Base-by-base conservation (phyloP, 768 basidiomycete species). In the Mycena albidolilacea region DNA sequence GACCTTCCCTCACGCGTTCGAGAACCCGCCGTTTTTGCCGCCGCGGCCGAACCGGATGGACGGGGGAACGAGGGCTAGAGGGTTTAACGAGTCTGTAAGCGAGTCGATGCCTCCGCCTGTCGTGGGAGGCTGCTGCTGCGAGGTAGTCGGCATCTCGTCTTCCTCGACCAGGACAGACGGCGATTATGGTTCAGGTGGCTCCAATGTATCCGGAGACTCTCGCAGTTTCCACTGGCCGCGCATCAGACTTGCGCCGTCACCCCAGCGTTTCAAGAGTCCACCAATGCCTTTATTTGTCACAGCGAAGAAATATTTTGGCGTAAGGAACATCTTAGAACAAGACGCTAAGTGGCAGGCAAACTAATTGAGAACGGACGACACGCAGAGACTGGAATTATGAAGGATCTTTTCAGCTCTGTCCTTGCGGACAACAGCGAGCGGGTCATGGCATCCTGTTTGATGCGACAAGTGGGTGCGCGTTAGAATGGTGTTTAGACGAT, bases 281-380 rank as follows among this genome's bases (percentile, higher is more conserved):
- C 95, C 95, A 14, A 96, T 90, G 23, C 96, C 96, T 79, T 94
- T 96, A 82, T 97, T 97, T 17, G 95, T 96, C 21, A 97, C 92
- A n/a, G 93, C 90, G 80, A 97, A 97, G 82, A 95, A 97, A 81
- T 93, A 97, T 78, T 79, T 95, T 95, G 96, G 96, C 1, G 89
- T 92, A 9, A 82, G 78, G 80, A 96, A 97, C 12, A 86, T 76
- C 65, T 89, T 87, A 46, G 86, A 77, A 81, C 93, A 93, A 2
- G 86, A 79, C 17, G 82, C 78, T 73, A 96, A 83, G 80, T 94
- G 92, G 76, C 96, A 97, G 64, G 92, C 91, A 79, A 97, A 97
- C 95, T 87, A 72, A 46, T 41, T 7, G 14, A 50, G 8, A 61
- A 46, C 68, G 66, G 23, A 10, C 2, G 39, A 46, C 71, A 63